Percentiles rank a stretch among this genome's conserved stretches.
These are phyloP conservation scores for Aspergillus carbonarius DNA, from an alignment of 2,329 filamentous ascomycete genomes.

Conservation along the genomic window DNA sequence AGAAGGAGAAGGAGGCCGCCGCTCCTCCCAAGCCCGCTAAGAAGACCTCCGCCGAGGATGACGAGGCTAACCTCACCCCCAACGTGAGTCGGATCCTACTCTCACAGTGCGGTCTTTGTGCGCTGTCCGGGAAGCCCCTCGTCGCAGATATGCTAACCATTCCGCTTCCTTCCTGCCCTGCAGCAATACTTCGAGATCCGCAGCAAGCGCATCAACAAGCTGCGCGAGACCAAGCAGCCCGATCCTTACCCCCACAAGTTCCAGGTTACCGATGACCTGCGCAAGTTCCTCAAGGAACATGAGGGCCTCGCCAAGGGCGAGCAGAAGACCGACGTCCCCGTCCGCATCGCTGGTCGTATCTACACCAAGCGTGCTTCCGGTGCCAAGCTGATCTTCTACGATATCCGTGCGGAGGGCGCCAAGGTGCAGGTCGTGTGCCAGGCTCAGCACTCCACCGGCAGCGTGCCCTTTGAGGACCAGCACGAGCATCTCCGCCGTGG, in stretches of 20 bases:
- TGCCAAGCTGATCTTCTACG: constrained; percentile 88
- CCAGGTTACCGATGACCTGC: constrained; percentile 77
- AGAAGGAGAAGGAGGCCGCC: constrained; percentile 78
- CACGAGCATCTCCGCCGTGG: constrained; percentile 86
- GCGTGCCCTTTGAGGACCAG: constrained; percentile 76
- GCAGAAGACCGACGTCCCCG: constrained; percentile 68
- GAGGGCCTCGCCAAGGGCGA: constrained; percentile 82
- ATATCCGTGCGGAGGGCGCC: constrained; percentile 71
- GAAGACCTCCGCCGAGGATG: constrained; percentile 60
- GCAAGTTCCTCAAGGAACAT: constrained; percentile 76
- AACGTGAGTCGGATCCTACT: constrained; percentile 56
- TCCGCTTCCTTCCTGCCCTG: constrained; percentile 5
- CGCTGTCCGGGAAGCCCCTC: not conserved
- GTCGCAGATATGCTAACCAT: constrained; percentile 13
- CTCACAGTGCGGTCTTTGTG: not conserved
- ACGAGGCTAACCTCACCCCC: constrained; percentile 71
- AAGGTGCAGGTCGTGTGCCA: constrained; percentile 93
- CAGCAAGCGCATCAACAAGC: constrained; percentile 74
- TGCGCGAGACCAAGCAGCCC: constrained; percentile 69
- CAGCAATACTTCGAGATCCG: constrained; percentile 97
- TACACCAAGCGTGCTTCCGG: constrained; percentile 83
- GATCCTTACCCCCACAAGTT: constrained; percentile 96
- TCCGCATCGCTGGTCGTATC: constrained; percentile 80
- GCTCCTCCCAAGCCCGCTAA: constrained; percentile 61
- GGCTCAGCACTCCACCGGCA: constrained; percentile 70